Percentiles rank a stretch among this genome's conserved stretches.
Evolutionary conservation across 352 stramenopile species (phyloP).

Genomic region (Globisporangium paddicum): DNA sequence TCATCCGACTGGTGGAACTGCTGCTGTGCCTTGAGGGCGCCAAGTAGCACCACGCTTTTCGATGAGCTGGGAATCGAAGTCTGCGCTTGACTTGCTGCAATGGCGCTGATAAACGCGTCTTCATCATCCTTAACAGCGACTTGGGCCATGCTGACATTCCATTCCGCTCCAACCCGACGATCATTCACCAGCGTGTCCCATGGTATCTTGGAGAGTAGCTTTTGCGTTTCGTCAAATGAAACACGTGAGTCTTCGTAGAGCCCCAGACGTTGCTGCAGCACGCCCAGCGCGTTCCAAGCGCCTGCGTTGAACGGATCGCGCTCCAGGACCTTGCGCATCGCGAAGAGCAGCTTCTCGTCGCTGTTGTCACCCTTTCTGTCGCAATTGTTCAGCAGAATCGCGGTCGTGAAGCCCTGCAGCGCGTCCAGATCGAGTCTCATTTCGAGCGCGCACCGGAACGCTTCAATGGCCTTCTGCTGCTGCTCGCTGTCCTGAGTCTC

Average conservation of each 20-base stretch:
- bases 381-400: constrained; percentile 21
- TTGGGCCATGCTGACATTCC: constrained; percentile 34
- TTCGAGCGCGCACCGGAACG: constrained; percentile 76
- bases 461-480: constrained; percentile 50
- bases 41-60: background rate
- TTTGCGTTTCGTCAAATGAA: constrained; percentile 22
- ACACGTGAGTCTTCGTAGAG: constrained; percentile 32
- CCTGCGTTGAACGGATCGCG: constrained; percentile 54
- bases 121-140: constrained; percentile 9
- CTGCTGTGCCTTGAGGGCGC: constrained; percentile 8
- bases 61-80: background rate
- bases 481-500: constrained; percentile 27
- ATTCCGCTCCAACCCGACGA: constrained; percentile 20
- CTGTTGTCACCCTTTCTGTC: constrained; percentile 14
- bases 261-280: constrained; percentile 52
- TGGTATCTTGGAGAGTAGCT: constrained; percentile 4
- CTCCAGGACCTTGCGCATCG: constrained; percentile 78
- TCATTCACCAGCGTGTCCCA: background rate
- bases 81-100: constrained; percentile 5
- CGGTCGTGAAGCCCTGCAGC: constrained; percentile 52
- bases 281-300: constrained; percentile 63
- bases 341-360: constrained; percentile 55
- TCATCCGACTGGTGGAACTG: constrained; percentile 6
- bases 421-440: constrained; percentile 71
- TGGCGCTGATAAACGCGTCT: background rate